phyloP scores from a whole-genome alignment of 2,329 filamentous ascomycete genomes.

The Phyllachora maydis region DNA sequence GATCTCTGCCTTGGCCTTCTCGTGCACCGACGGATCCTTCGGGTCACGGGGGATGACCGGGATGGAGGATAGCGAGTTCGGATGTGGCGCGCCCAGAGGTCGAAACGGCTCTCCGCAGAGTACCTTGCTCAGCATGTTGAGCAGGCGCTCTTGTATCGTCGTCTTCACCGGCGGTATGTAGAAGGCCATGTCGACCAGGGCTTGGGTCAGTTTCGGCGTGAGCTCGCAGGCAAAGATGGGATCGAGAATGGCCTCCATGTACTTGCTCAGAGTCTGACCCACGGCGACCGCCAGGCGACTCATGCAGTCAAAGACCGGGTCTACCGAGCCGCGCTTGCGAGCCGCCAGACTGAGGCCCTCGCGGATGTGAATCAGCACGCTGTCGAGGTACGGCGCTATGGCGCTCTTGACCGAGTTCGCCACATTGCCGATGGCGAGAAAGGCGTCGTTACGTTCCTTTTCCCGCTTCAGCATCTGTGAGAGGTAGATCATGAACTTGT shows the following conservation, averaged over 20 bases:
- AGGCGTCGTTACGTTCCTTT: slow-evolving; percentile 83
- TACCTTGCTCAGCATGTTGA: slow-evolving; percentile 89
- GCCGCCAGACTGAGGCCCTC: slow-evolving; percentile 76
- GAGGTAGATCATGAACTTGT: slow-evolving; percentile 93
- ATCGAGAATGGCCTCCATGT: slow-evolving; percentile 87
- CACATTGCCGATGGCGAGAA: slow-evolving; percentile 88
- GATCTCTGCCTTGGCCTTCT: slow-evolving; percentile 66
- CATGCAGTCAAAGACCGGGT: slow-evolving; percentile 91
- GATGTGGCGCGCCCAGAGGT: slow-evolving; percentile 71
- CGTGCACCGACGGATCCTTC: slow-evolving; percentile 64
- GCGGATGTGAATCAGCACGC: slow-evolving; percentile 80
- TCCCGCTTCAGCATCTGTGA: slow-evolving; percentile 88
- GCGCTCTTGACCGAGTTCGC: slow-evolving; percentile 90
- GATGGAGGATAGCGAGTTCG: slow-evolving; percentile 59
- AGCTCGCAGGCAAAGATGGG: slow-evolving; percentile 94
- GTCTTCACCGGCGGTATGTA: slow-evolving; percentile 91
- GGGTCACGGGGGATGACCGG: slow-evolving; percentile 75
- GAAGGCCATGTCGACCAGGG: slow-evolving; percentile 94
- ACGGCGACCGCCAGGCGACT: slow-evolving; percentile 91
- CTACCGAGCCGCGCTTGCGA: slow-evolving; percentile 38
- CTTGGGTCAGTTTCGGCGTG: slow-evolving; percentile 83
- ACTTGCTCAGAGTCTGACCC: slow-evolving; percentile 91
- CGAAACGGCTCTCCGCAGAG: slow-evolving; percentile 84
- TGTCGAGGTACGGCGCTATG: slow-evolving; percentile 87
- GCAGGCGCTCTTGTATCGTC: slow-evolving; percentile 78